A percentile compares a stretch with the other conserved stretches of the same genome.
Evolutionary conservation across 2,329 filamentous ascomycete species (phyloP).

Genomic region (Epichloe sylvatica): DNA sequence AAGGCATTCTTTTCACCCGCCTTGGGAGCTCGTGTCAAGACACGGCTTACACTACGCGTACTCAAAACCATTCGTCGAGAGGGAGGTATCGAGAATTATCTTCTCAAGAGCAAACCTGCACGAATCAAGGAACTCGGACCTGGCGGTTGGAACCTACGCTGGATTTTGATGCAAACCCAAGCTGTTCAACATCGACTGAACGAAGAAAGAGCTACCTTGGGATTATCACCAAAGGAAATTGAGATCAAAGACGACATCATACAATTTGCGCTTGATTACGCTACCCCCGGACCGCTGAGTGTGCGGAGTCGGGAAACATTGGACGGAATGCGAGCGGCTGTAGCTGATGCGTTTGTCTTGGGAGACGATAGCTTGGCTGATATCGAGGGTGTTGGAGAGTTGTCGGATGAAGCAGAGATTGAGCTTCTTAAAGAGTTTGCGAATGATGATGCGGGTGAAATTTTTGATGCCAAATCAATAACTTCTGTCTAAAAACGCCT

Average conservation of each 20-base stretch:
- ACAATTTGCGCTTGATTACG: slow-evolving; percentile 27
- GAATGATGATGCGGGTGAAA: slow-evolving; percentile 9
- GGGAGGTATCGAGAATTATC: slow-evolving; percentile 82
- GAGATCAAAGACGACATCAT: slow-evolving; percentile 25
- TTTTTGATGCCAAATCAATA: background rate
- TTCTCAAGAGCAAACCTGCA: slow-evolving; percentile 63
- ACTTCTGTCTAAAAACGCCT: background rate
- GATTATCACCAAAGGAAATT: slow-evolving; percentile 34
- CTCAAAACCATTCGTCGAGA: slow-evolving; percentile 66
- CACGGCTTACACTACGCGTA: slow-evolving; percentile 56
- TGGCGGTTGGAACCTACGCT: slow-evolving; percentile 79
- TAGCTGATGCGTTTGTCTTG: slow-evolving; percentile 33
- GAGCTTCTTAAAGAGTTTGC: slow-evolving; percentile 21
- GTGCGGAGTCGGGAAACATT: slow-evolving; percentile 22
- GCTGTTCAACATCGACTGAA: slow-evolving; percentile 52
- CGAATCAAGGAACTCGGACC: slow-evolving; percentile 78
- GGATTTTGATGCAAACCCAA: slow-evolving; percentile 71
- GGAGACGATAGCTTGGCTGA: slow-evolving; percentile 26
- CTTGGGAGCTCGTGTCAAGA: slow-evolving; percentile 48
- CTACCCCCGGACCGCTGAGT: slow-evolving; percentile 26
- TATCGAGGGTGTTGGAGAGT: slow-evolving; percentile 25
- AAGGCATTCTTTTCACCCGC: slow-evolving; percentile 53
- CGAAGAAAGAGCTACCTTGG: slow-evolving; percentile 48
- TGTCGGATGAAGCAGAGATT: slow-evolving; percentile 25
- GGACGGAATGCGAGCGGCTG: slow-evolving; percentile 25